Conservation (phyloP, 176 grass and related monocot species). For the Lolium multiflorum region DNA sequence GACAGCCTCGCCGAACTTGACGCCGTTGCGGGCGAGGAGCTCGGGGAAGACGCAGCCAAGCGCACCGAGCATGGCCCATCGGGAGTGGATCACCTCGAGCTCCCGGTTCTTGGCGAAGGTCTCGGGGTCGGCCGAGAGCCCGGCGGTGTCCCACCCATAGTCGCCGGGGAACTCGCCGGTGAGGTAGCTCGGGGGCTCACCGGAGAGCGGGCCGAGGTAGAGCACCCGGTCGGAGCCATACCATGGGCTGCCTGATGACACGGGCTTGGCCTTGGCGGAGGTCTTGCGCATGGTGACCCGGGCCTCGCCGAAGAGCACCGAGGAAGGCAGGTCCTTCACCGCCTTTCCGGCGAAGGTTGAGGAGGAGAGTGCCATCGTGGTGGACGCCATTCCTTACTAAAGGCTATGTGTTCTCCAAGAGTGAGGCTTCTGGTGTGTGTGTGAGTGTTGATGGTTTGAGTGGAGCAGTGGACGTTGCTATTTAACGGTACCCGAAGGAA, state of each 20-base stretch:
- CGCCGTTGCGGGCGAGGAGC: constrained; percentile 62
- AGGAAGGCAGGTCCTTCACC: constrained; percentile 40
- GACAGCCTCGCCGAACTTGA: constrained; percentile 78
- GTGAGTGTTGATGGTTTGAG: not conserved
- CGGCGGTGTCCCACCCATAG: constrained; percentile 88
- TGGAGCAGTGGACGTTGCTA: too few relatives aligned
- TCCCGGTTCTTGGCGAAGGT: constrained; percentile 92
- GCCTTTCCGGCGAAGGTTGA: constrained; percentile 59
- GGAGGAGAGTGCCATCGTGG: constrained; percentile 76
- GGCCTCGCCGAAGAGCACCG: constrained; percentile 41
- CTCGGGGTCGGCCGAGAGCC: constrained; percentile 76
- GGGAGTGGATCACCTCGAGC: constrained; percentile 84
- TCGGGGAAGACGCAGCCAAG: constrained; percentile 42
- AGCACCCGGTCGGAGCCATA: constrained; percentile 84
- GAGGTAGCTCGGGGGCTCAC: constrained; percentile 67
- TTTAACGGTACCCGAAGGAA: too few relatives aligned
- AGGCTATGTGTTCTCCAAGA: not conserved
- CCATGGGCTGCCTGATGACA: constrained; percentile 72
- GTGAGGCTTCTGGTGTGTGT: not conserved
- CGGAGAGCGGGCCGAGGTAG: constrained; percentile 49
- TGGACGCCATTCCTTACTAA: constrained; percentile 36
- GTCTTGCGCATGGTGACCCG: constrained; percentile 78
- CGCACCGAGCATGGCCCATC: constrained; percentile 76
- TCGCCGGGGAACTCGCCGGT: constrained; percentile 89
- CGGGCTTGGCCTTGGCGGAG: constrained; percentile 44